Percentiles rank a stretch among this genome's conserved stretches.
These are phyloP conservation scores for Mycena sanguinolenta DNA, from an alignment of 768 basidiomycete genomes.

Conservation along the genomic window DNA sequence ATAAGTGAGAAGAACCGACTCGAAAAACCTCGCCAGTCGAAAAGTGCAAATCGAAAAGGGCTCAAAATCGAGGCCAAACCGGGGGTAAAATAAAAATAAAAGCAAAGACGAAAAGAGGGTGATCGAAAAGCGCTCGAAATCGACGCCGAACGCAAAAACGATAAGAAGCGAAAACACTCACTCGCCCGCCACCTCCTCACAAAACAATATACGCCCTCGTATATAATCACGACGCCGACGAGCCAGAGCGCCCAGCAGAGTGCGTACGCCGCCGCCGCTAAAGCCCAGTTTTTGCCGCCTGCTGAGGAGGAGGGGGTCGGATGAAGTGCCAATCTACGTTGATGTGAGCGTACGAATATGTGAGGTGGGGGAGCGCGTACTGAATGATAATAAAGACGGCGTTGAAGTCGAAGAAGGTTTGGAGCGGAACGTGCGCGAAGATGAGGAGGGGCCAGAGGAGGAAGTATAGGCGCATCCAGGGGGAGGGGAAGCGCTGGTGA, in stretches of 20 bases:
- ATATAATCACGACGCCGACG: conserved; percentile 78
- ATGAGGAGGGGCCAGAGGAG: conserved; percentile 78
- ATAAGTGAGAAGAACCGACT: no score
- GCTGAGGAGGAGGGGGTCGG: conserved; percentile 75
- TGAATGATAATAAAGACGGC: conserved; percentile 85
- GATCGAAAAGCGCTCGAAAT: no score
- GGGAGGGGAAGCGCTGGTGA: conserved; percentile 41
- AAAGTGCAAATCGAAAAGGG: no score
- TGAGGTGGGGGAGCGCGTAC: conserved; percentile 57
- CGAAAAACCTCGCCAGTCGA: no score
- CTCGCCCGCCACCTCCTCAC: conserved; percentile 83
- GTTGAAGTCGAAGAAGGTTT: conserved; percentile 92
- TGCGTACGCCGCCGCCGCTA: conserved; percentile 86
- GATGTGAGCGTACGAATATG: not conserved
- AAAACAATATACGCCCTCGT: conserved; percentile 84
- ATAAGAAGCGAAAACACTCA: conserved; percentile 58
- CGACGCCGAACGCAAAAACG: not conserved
- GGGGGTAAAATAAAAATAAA: no score
- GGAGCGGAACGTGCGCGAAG: conserved; percentile 79
- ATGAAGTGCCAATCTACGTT: conserved; percentile 75
- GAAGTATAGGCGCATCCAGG: conserved; percentile 70
- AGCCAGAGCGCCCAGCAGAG: conserved; percentile 86
- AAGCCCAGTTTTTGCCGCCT: conserved; percentile 62
- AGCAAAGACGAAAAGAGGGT: not conserved
- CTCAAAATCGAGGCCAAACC: no score